Conservation (phyloP, 805 yeast genomes). For the Kodamaea jinghongensis region DNA sequence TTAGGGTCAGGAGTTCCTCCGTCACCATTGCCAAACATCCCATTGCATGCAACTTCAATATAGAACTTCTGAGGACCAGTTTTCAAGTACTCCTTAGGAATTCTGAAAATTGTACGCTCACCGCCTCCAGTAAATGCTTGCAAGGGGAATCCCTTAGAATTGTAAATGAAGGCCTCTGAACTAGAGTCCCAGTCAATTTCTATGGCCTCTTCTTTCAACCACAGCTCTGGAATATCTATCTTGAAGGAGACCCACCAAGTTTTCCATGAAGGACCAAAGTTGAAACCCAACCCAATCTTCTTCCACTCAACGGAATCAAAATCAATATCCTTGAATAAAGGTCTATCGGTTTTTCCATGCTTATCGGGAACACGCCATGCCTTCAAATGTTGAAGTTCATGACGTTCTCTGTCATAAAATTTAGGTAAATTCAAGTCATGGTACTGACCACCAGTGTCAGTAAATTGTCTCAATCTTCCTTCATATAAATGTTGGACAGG, state of each 20-base stretch:
- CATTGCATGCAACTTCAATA: constrained; percentile 89
- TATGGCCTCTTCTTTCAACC: constrained; percentile 53
- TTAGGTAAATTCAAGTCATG: constrained; percentile 70
- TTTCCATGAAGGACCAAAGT: constrained; percentile 95
- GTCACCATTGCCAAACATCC: constrained; percentile 78
- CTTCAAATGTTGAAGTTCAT: constrained; percentile 48
- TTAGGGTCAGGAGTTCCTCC: constrained; percentile 72
- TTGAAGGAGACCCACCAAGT: constrained; percentile 87
- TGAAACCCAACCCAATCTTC: constrained; percentile 64
- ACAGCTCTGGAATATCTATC: constrained; percentile 59
- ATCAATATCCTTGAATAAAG: constrained; percentile 57
- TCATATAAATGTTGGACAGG: constrained; percentile 74
- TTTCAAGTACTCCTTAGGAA: constrained; percentile 48
- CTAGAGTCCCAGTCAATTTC: constrained; percentile 81
- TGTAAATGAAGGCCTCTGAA: constrained; percentile 82
- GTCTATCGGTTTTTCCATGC: constrained; percentile 51
- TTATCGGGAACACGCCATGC: constrained; percentile 68
- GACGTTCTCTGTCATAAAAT: constrained; percentile 64
- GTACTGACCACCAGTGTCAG: constrained; percentile 72
- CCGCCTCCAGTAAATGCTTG: constrained; percentile 89
- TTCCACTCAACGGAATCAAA: constrained; percentile 47
- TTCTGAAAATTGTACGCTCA: constrained; percentile 69
- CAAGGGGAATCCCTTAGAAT: constrained; percentile 59
- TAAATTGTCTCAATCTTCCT: constrained; percentile 72
- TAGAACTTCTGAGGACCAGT: constrained; percentile 64